Conservation (phyloP, 305 asterid species). For the Salvia sclarea region DNA sequence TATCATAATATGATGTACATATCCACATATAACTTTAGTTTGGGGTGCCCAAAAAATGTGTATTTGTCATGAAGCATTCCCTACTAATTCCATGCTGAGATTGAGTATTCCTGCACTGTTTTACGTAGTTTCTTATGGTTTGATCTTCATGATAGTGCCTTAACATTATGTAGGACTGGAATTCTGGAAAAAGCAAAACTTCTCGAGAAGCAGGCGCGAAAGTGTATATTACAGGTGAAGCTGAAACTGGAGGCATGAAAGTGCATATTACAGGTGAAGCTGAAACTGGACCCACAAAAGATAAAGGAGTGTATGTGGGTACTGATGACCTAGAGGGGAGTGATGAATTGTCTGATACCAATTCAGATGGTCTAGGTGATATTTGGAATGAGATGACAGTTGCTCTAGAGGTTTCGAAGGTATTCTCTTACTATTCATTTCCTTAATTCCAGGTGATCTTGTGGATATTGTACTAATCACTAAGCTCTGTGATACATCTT, state of each 20-base stretch:
- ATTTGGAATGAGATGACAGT: constrained; percentile 84
- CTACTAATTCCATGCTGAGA: constrained; percentile 17
- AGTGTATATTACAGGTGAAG: constrained; percentile 29
- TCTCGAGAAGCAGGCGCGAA: constrained; percentile 33
- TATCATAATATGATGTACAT: neutral
- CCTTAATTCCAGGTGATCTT: constrained; percentile 12
- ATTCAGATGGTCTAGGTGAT: constrained; percentile 72
- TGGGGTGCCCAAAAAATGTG: constrained; percentile 3
- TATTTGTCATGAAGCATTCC: neutral
- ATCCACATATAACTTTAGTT: neutral
- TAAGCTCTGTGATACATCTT: constrained; percentile 4
- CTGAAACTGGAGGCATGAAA: constrained; percentile 31
- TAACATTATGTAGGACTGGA: constrained; percentile 37
- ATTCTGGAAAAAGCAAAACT: constrained; percentile 37
- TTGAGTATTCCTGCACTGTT: constrained; percentile 7
- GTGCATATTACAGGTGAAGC: constrained; percentile 30
- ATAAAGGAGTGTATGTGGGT: constrained; percentile 65
- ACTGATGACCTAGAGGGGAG: constrained; percentile 56
- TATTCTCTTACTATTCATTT: constrained; percentile 34
- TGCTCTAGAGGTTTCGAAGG: constrained; percentile 88
- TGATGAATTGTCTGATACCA: constrained; percentile 44
- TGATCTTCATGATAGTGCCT: constrained; percentile 26
- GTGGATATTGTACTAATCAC: constrained; percentile 3
- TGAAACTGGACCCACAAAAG: constrained; percentile 30
- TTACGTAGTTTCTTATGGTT: constrained; percentile 14